Conservation (phyloP, 1,139 yeast genomes). For the Kurtzmaniella natalensis region DNA sequence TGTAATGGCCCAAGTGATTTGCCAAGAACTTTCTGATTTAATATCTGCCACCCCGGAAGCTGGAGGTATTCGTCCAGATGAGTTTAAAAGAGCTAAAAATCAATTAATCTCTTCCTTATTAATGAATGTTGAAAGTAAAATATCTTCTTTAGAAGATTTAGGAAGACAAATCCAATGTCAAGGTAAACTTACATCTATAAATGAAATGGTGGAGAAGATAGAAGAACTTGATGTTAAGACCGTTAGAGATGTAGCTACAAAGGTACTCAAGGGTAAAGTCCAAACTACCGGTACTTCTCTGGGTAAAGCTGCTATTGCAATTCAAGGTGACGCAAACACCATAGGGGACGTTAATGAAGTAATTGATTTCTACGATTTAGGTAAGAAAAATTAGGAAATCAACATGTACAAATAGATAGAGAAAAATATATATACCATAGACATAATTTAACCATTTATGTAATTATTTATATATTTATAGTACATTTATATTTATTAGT, state of each 20-base stretch:
- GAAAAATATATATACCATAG: not conserved
- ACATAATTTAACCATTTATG: too few species aligned
- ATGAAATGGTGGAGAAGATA: conserved; percentile 79
- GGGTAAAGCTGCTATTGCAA: conserved; percentile 75
- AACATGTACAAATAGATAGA: not conserved
- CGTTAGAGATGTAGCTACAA: conserved; percentile 68
- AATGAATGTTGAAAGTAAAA: conserved; percentile 89
- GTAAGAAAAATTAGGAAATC: conserved; percentile 26
- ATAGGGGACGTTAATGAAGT: conserved; percentile 81
- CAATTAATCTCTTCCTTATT: conserved; percentile 84
- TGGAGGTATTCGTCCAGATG: conserved; percentile 62
- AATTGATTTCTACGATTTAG: conserved; percentile 70
- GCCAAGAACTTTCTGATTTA: conserved; percentile 66
- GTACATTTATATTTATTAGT: too few species aligned
- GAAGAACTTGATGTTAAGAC: conserved; percentile 64
- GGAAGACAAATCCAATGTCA: conserved; percentile 93
- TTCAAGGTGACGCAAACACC: conserved; percentile 81
- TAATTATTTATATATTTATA: too few species aligned
- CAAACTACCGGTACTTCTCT: conserved; percentile 46
- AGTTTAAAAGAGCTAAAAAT: conserved; percentile 85
- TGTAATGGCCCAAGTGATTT: conserved; percentile 75
- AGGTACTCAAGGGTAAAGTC: conserved; percentile 67
- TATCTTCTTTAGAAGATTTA: conserved; percentile 89
- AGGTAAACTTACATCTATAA: conserved; percentile 70
- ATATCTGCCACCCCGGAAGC: conserved; percentile 51